Percentiles rank a stretch among this genome's conserved stretches.
phyloP scores from a whole-genome alignment of 352 stramenopile genomes.

The Phytophthora hybrid region DNA sequence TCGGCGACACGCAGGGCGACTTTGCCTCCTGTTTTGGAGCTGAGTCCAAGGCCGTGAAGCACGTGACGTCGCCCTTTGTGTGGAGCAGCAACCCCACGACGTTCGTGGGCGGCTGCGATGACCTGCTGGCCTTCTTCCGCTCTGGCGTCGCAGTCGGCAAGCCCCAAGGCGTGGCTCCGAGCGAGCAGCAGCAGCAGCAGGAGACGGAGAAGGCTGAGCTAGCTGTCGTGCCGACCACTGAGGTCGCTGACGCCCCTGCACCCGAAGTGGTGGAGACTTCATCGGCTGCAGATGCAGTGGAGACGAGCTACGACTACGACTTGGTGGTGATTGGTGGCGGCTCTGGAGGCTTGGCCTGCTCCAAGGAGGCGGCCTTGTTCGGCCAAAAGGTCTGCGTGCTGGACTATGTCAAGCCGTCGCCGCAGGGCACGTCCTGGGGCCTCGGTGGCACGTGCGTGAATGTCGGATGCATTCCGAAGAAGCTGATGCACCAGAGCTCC shows the following conservation, averaged over 20 bases:
- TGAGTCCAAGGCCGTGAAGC: conserved; percentile 50
- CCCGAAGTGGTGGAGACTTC: not conserved
- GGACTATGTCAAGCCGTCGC: conserved; percentile 95
- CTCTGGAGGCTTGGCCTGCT: conserved; percentile 93
- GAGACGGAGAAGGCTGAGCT: conserved; percentile 4
- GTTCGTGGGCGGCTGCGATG: conserved; percentile 79
- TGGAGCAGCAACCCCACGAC: conserved; percentile 61
- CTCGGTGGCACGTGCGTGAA: conserved; percentile 99
- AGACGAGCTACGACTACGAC: conserved; percentile 79
- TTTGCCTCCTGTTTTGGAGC: conserved; percentile 50
- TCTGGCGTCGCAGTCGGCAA: conserved; percentile 44
- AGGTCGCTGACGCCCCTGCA: conserved; percentile 7
- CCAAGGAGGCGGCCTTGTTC: conserved; percentile 94
- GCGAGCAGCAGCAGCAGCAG: conserved; percentile 12
- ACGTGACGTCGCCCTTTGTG: conserved; percentile 82
- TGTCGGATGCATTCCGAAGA: conserved; percentile 99
- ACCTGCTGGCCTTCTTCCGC: conserved; percentile 70
- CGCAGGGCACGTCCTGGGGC: conserved; percentile 90
- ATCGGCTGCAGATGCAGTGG: conserved; percentile 8
- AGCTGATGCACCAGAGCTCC: conserved; percentile 98
- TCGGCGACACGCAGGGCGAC: conserved; percentile 42
- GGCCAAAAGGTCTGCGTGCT: conserved; percentile 96
- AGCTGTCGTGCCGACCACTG: not conserved
- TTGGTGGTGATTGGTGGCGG: conserved; percentile 86
- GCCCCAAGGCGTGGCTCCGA: conserved; percentile 7